phyloP scores from a whole-genome alignment of 805 yeast species.

The Kazachstania taianensis region DNA sequence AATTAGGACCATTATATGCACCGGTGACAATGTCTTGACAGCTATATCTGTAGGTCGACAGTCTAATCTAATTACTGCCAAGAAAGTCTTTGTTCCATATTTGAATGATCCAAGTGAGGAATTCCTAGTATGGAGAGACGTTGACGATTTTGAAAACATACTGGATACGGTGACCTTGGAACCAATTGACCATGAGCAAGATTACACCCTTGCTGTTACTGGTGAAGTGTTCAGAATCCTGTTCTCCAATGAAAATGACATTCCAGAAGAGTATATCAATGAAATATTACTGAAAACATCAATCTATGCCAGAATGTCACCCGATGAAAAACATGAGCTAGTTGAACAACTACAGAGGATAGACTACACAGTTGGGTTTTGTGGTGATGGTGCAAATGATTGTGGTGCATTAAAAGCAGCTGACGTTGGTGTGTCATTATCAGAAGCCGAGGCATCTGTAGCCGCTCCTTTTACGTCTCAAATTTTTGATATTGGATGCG shows the following conservation, averaged over 20 bases:
- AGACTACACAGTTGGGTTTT: slow-evolving; percentile 91
- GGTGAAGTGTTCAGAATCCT: slow-evolving; percentile 85
- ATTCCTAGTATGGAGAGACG: slow-evolving; percentile 55
- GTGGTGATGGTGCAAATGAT: slow-evolving; percentile 99
- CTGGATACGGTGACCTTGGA: slow-evolving; percentile 58
- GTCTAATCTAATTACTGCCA: slow-evolving; percentile 51
- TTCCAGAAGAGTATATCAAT: slow-evolving; percentile 35
- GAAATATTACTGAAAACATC: slow-evolving; percentile 60
- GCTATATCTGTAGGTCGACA: slow-evolving; percentile 90
- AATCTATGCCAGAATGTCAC: slow-evolving; percentile 95
- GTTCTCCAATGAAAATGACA: slow-evolving; percentile 34
- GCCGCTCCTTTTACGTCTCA: slow-evolving; percentile 98
- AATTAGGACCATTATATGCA: slow-evolving; percentile 86
- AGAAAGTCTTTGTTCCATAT: slow-evolving; percentile 53
- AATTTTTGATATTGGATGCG: slow-evolving; percentile 84
- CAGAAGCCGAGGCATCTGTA: slow-evolving; percentile 97
- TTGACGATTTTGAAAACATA: slow-evolving; percentile 42
- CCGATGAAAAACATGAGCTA: slow-evolving; percentile 95
- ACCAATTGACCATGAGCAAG: slow-evolving; percentile 32
- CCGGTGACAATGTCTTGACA: slow-evolving; percentile 92
- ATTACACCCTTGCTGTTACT: slow-evolving; percentile 71
- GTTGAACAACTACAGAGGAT: slow-evolving; percentile 76
- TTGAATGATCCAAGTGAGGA: slow-evolving; percentile 31
- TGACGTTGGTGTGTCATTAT: slow-evolving; percentile 88
- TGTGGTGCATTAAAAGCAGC: slow-evolving; percentile 98